Conservation (phyloP, 306 rosid species). For the Sesbania bispinosa region DNA sequence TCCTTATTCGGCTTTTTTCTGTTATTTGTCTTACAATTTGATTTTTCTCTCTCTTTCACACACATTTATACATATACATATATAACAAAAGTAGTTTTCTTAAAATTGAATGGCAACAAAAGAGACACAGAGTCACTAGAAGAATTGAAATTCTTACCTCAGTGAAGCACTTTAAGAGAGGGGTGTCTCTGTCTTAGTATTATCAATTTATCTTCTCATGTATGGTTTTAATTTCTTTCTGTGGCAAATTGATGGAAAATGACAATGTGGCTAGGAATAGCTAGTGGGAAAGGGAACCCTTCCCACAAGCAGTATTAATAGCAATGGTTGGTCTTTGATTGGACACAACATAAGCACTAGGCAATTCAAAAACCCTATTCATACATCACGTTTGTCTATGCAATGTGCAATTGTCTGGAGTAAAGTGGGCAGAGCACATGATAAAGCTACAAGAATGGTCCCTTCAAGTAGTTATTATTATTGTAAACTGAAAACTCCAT, state of each 20-base stretch:
- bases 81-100: background rate
- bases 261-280: conserved; percentile 34
- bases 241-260: conserved; percentile 37
- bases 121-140: background rate
- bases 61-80: no score
- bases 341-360: conserved; percentile 32
- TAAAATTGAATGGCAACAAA: background rate
- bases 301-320: conserved; percentile 15
- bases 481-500: conserved; percentile 8
- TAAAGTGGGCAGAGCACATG: conserved; percentile 43
- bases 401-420: conserved; percentile 49
- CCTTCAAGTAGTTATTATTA: conserved; percentile 28
- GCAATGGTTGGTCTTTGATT: conserved; percentile 23
- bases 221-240: background rate
- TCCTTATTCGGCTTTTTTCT: background rate
- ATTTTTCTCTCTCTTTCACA: background rate
- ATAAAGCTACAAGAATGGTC: conserved; percentile 33
- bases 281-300: conserved; percentile 26
- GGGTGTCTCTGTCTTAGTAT: conserved; percentile 29
- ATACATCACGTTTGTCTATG: conserved; percentile 26
- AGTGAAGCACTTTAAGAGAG: conserved; percentile 20
- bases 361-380: conserved; percentile 32
- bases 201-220: conserved; percentile 10
- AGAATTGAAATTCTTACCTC: conserved; percentile 18
- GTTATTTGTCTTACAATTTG: background rate